phyloP scores from a whole-genome alignment of 2,329 filamentous ascomycete genomes.

The Arachnomyces sp. region DNA sequence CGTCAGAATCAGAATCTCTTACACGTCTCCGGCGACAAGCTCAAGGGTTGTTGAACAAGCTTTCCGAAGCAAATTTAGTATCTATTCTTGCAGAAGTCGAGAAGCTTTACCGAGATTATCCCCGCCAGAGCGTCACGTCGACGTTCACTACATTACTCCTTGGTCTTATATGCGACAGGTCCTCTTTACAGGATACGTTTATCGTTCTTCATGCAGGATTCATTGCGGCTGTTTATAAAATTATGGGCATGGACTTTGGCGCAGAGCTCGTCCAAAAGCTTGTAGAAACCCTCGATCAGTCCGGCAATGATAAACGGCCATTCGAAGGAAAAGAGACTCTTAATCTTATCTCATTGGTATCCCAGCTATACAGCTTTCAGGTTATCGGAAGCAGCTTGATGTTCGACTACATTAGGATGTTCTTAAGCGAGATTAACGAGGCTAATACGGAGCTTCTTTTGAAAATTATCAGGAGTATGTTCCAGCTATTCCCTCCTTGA shows the following conservation, averaged over 20 bases:
- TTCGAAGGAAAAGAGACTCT: conserved; percentile 53
- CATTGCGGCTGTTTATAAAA: conserved; percentile 76
- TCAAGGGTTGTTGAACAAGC: conserved; percentile 83
- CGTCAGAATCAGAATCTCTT: conserved; percentile 59
- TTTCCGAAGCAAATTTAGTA: conserved; percentile 84
- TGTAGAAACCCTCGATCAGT: conserved; percentile 64
- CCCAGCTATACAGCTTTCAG: conserved; percentile 88
- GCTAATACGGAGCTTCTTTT: conserved; percentile 82
- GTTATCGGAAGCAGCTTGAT: conserved; percentile 74
- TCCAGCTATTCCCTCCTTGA: not conserved
- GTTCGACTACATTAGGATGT: conserved; percentile 81
- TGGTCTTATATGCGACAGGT: conserved; percentile 69
- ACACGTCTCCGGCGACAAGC: conserved; percentile 67
- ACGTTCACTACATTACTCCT: conserved; percentile 71
- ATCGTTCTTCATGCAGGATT: conserved; percentile 88
- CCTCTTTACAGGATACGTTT: conserved; percentile 76
- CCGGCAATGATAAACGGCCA: conserved; percentile 43
- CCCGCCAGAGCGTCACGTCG: conserved; percentile 81
- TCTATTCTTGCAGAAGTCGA: conserved; percentile 78
- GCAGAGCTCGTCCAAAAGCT: conserved; percentile 75
- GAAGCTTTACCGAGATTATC: conserved; percentile 71
- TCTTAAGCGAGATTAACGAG: conserved; percentile 69
- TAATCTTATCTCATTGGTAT: conserved; percentile 75
- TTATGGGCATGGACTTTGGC: conserved; percentile 81
- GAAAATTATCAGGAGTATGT: conserved; percentile 64